phyloP scores from a whole-genome alignment of 1,139 yeast species.

The Zygosaccharomyces pseudobailii region DNA sequence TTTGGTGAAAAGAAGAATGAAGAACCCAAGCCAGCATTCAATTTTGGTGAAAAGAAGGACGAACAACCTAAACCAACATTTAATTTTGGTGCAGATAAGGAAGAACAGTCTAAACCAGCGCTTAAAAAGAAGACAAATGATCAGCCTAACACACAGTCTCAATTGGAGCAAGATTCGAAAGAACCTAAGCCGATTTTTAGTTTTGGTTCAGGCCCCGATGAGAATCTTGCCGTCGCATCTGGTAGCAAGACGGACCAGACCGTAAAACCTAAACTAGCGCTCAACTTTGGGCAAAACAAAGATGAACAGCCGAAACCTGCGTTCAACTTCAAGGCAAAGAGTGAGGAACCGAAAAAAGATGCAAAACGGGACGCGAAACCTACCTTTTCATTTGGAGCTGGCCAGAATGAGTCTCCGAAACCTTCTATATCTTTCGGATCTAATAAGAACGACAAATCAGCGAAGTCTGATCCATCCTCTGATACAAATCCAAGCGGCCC shows the following conservation, averaged over 20 bases:
- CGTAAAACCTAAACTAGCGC: constrained; percentile 1
- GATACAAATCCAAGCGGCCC: not conserved
- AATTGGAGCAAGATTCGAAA: not conserved
- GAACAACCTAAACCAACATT: constrained; percentile 7
- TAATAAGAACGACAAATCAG: not conserved
- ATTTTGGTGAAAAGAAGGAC: constrained; percentile 7
- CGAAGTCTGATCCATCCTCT: not conserved
- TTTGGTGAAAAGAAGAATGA: constrained; percentile 6
- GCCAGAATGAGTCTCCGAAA: not conserved
- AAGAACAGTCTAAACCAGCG: not conserved
- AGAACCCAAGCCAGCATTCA: constrained; percentile 8
- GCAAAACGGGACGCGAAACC: constrained; percentile 8
- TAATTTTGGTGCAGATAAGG: constrained; percentile 9
- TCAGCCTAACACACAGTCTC: too few species aligned
- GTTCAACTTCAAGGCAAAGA: not conserved
- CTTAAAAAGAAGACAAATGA: constrained; percentile 2
- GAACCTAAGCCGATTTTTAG: constrained; percentile 5
- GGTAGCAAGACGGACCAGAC: not conserved
- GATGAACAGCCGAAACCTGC: too few species aligned
- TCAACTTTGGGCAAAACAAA: constrained; percentile 6
- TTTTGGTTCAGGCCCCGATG: constrained; percentile 2
- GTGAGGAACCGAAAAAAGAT: constrained; percentile 1
- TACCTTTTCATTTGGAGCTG: constrained; percentile 6
- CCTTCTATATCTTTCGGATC: too few species aligned
- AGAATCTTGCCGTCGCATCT: too few species aligned